phyloP scores from a whole-genome alignment of 1,284 basidiomycete species.

The Ustilago xerochloae region DNA sequence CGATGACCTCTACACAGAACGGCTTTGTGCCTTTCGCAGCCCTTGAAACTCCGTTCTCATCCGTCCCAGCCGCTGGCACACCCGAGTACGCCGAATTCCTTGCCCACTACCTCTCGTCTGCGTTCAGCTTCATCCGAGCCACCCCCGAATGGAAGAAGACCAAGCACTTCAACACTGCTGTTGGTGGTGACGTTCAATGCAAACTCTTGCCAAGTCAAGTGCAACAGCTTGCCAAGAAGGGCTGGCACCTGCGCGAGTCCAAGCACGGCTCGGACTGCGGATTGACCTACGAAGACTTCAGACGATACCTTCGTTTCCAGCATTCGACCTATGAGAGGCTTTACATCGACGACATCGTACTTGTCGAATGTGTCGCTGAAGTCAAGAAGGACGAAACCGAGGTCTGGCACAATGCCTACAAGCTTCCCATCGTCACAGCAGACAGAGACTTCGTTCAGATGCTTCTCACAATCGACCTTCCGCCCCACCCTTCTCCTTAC shows the following conservation, averaged over 20 bases:
- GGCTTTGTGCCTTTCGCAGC: constrained; percentile 25
- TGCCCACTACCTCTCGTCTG: constrained; percentile 24
- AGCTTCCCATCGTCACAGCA: constrained; percentile 52
- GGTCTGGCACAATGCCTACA: constrained; percentile 59
- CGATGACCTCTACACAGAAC: constrained; percentile 5
- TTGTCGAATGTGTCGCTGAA: constrained; percentile 38
- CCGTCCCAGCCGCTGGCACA: constrained; percentile 35
- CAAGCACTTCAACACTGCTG: constrained; percentile 24
- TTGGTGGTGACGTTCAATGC: constrained; percentile 41
- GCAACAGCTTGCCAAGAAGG: constrained; percentile 36
- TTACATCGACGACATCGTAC: constrained; percentile 53
- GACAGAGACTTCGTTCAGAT: constrained; percentile 64
- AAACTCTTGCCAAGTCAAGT: constrained; percentile 23
- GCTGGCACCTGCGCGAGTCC: constrained; percentile 56
- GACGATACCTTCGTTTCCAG: constrained; percentile 45
- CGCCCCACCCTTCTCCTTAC: constrained; percentile 50
- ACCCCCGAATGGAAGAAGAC: constrained; percentile 37
- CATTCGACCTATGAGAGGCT: constrained; percentile 52
- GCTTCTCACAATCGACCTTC: constrained; percentile 57
- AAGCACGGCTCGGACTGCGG: constrained; percentile 37
- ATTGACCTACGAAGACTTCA: constrained; percentile 50
- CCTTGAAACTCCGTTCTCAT: constrained; percentile 28
- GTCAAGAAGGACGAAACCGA: constrained; percentile 43
- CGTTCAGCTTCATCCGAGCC: constrained; percentile 34
- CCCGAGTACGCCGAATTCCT: constrained; percentile 44